Evolutionary conservation across 2,329 filamentous ascomycete species (phyloP).

Genomic region (Pseudogymnoascus sp.): DNA sequence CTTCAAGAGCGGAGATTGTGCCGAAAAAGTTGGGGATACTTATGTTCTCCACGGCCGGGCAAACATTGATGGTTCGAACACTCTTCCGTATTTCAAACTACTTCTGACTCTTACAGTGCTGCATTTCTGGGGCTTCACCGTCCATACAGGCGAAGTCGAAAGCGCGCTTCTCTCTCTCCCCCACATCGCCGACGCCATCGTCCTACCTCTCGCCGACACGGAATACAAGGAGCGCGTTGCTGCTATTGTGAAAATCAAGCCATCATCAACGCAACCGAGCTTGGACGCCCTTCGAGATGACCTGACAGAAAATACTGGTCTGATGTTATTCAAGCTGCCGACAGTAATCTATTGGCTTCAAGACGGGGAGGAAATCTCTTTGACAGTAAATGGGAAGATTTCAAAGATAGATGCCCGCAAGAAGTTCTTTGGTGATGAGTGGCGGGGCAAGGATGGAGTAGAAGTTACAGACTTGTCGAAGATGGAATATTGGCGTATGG

Average conservation of each 20-base stretch:
- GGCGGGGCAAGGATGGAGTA: slow-evolving; percentile 12
- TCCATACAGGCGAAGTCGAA: slow-evolving; percentile 18
- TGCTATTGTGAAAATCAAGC: slow-evolving; percentile 16
- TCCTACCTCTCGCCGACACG: slow-evolving; percentile 15
- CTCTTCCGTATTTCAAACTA: slow-evolving; percentile 3
- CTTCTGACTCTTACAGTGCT: slow-evolving; percentile 16
- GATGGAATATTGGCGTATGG: slow-evolving; percentile 20
- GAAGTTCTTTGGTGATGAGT: slow-evolving; percentile 18
- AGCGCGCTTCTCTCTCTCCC: slow-evolving; percentile 15
- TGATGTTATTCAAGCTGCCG: slow-evolving; percentile 17
- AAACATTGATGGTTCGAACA: slow-evolving; percentile 17
- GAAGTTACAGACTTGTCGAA: slow-evolving; percentile 16
- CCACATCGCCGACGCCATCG: slow-evolving; percentile 15
- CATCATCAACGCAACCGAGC: slow-evolving; percentile 8
- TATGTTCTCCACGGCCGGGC: slow-evolving; percentile 17
- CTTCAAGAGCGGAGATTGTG: slow-evolving; percentile 21
- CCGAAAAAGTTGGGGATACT: slow-evolving; percentile 16
- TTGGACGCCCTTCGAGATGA: slow-evolving; percentile 16
- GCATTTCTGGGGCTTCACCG: slow-evolving; percentile 21
- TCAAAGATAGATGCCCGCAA: slow-evolving; percentile 15
- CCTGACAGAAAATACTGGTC: slow-evolving; percentile 14
- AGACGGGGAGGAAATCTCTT: slow-evolving; percentile 16
- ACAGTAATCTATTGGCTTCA: slow-evolving; percentile 19
- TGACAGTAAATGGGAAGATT: slow-evolving; percentile 19
- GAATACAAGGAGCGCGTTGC: slow-evolving; percentile 17